A percentile compares a stretch with the other conserved stretches of the same genome.
phyloP scores from a whole-genome alignment of 2,329 filamentous ascomycete species.

The Peltaster fructicola region DNA sequence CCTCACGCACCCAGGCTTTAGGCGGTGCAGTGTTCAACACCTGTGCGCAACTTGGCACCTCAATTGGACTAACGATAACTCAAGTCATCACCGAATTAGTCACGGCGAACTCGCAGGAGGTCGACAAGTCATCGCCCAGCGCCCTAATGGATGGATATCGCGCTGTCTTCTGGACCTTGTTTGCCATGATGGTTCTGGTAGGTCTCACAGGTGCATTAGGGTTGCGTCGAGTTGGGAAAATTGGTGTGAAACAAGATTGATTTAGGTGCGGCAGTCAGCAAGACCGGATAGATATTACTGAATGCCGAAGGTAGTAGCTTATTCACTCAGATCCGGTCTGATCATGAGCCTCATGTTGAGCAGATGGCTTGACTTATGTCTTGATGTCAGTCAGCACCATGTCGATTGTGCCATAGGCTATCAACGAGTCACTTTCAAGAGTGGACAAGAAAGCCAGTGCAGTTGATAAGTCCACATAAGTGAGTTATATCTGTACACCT shows the following conservation, averaged over 20 bases:
- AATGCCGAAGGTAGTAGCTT: too few relatives aligned
- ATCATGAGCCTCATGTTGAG: too few relatives aligned
- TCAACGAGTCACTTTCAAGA: too few relatives aligned
- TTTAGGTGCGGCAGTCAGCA: background rate
- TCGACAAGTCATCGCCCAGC: background rate
- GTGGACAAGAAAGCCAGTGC: too few relatives aligned
- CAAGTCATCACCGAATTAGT: slow-evolving; percentile 5
- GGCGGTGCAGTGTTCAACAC: slow-evolving; percentile 31
- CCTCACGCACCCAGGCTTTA: slow-evolving; percentile 23
- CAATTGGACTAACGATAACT: slow-evolving; percentile 23
- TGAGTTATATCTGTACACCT: too few relatives aligned
- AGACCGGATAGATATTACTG: too few relatives aligned
- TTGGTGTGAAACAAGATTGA: slow-evolving; percentile 22
- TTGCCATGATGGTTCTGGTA: slow-evolving; percentile 16
- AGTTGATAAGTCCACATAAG: too few relatives aligned
- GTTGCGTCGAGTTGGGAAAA: slow-evolving; percentile 24
- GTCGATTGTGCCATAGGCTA: too few relatives aligned
- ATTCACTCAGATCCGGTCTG: too few relatives aligned
- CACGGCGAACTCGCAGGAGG: background rate
- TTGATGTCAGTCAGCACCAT: too few relatives aligned
- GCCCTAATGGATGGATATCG: slow-evolving; percentile 22
- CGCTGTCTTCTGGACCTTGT: slow-evolving; percentile 23
- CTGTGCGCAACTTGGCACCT: slow-evolving; percentile 25
- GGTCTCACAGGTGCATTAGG: slow-evolving; percentile 22
- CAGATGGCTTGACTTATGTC: too few relatives aligned